Conservation (phyloP, 75 land plant species). For the Cunninghamia lanceolata region DNA sequence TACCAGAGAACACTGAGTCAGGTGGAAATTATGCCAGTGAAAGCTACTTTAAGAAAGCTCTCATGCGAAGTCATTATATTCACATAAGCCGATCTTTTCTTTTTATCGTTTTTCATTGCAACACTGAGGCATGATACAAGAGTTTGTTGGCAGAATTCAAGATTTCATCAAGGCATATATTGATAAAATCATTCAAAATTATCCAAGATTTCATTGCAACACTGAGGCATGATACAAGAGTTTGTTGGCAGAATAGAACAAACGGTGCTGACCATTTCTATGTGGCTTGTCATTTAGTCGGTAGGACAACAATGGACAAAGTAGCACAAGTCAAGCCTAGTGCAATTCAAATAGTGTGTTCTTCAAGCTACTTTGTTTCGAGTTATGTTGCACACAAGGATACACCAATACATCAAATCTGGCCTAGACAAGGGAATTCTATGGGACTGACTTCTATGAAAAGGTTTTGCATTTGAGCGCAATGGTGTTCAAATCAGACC, state of each 20-base stretch:
- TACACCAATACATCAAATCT: no score
- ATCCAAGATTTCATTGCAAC: slow-evolving; percentile 63
- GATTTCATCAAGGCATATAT: slow-evolving; percentile 44
- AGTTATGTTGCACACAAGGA: slow-evolving; percentile 67
- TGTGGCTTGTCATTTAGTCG: slow-evolving; percentile 69
- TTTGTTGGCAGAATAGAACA: slow-evolving; percentile 49
- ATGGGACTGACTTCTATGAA: no score
- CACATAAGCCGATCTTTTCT: slow-evolving; percentile 62
- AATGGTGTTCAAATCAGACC: no score
- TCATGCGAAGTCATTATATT: slow-evolving; percentile 59
- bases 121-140: slow-evolving; percentile 52
- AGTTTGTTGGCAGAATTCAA: slow-evolving; percentile 44
- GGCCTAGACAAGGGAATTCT: no score
- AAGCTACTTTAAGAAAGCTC: slow-evolving; percentile 63
- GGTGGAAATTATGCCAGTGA: slow-evolving; percentile 81
- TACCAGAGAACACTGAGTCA: slow-evolving; percentile 46
- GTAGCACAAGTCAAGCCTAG: slow-evolving; percentile 39
- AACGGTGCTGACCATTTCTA: slow-evolving; percentile 74
- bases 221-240: slow-evolving; percentile 50
- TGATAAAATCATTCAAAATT: slow-evolving; percentile 34
- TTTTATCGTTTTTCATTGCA: slow-evolving; percentile 70
- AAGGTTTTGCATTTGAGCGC: no score
- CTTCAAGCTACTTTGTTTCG: slow-evolving; percentile 50
- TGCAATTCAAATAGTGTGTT: no score
- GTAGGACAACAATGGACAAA: slow-evolving; percentile 45